Conservation (phyloP, 2,329 filamentous ascomycete species). For the Scleromitrula shiraiana region DNA sequence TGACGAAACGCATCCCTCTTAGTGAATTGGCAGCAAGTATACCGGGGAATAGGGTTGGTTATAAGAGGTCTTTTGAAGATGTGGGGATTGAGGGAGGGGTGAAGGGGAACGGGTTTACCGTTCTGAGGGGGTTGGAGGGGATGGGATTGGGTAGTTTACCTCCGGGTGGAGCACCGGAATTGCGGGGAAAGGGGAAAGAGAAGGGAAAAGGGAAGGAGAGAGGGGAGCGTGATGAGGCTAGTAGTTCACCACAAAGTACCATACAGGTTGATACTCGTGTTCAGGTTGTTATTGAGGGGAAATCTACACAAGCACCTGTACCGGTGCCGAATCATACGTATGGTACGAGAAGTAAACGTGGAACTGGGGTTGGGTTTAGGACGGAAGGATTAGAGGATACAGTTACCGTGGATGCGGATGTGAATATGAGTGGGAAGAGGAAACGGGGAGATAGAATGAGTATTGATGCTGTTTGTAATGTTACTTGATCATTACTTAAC, state of each 20-base stretch:
- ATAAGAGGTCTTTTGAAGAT: slow-evolving; percentile 5
- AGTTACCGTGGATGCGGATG: neutral
- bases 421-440: neutral
- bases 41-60: slow-evolving; percentile 3
- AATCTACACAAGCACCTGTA: no score
- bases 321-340: slow-evolving; percentile 1
- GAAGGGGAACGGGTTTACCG: neutral
- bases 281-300: no score
- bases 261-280: neutral
- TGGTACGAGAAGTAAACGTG: slow-evolving; percentile 2
- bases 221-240: neutral
- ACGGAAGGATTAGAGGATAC: no score
- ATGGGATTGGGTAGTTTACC: slow-evolving; percentile 5
- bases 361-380: neutral
- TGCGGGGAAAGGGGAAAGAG: slow-evolving; percentile 4
- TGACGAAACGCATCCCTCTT: slow-evolving; percentile 1
- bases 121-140: neutral
- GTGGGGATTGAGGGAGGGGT: neutral
- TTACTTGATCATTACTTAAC: no score
- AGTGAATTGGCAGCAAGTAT: neutral
- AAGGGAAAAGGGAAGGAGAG: neutral
- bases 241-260: neutral
- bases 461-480: slow-evolving; percentile 8
- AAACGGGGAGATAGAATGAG: slow-evolving; percentile 5
- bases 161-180: slow-evolving; percentile 4